Evolutionary conservation across 345 rosid genomes (phyloP), one percentile per base, ranked within the genome.

Genomic region (Citrus sp.): DNA sequence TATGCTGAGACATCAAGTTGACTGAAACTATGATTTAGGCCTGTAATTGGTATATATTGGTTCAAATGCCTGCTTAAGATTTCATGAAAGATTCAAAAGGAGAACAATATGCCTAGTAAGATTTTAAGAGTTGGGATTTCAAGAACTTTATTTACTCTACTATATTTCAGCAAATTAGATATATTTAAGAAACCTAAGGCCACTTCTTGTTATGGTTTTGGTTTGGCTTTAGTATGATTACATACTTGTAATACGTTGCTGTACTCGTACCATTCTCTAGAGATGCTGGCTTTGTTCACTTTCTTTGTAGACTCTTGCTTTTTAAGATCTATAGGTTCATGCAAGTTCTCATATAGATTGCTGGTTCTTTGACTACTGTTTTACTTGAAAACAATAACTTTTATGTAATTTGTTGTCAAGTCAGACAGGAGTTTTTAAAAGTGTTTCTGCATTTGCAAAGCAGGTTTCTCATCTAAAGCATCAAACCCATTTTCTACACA

Each of bases 381-480:
- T 46, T 69, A 62, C 22, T 58, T 4, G 28, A n/a, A 77, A 73
- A 63, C 40, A 37, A 34, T 12, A 59, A 28, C 3, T 16, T 58
- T 61, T 74, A 28, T 40, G 63, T 22, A 30, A 60, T 46, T 75
- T 74, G n/a, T 27, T 62, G 32, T 63, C 16, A 49, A 32, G 38
- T 75, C 49, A 2, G 14, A 51, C n/a, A 32, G 59, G 35, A 75
- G 30, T 34, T 65, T 58, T 75, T 30, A 64, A 72, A 51, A 64
- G 10, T 55, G 6, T 40, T 34, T 34, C 19, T 35, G 30, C 60
- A 51, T 76, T 75, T 82, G 71, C 49, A 54, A 51, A 72, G 46
- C 89, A 95, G 98, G 87, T 82, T 62, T 82, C 97, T 32, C 80
- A 82, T 75, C 55, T 91, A 89, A 90, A 87, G 82, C 91, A 92